Evolutionary conservation across 1,139 yeast species (phyloP).

Genomic region (Yamadazyma triangularis): DNA sequence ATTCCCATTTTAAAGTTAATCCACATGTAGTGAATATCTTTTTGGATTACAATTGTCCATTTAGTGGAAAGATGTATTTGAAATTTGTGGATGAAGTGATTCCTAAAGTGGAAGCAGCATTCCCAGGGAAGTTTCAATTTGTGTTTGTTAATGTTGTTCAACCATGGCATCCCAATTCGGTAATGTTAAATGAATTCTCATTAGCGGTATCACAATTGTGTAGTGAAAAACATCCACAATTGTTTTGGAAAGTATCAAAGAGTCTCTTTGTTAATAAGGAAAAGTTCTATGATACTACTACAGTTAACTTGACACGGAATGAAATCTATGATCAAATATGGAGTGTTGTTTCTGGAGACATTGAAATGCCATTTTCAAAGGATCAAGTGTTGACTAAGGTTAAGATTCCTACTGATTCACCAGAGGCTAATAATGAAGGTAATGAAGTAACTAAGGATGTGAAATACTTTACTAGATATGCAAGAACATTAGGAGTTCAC

Average conservation of each 20-base stretch:
- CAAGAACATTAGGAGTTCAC: conserved; percentile 76
- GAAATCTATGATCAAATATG: conserved; percentile 55
- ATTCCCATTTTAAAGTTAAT: conserved; percentile 17
- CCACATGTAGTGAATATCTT: conserved; percentile 47
- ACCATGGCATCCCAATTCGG: conserved; percentile 83
- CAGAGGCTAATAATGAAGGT: conserved; percentile 45
- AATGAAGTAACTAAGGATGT: conserved; percentile 57
- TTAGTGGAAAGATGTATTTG: conserved; percentile 58
- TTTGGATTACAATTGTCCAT: conserved; percentile 79
- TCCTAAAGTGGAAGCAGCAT: conserved; percentile 45
- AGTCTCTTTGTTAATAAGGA: conserved; percentile 51
- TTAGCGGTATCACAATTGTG: conserved; percentile 60
- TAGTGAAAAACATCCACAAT: conserved; percentile 36
- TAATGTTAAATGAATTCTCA: conserved; percentile 65
- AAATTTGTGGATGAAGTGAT: conserved; percentile 51
- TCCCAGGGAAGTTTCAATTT: conserved; percentile 52
- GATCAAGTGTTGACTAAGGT: conserved; percentile 33
- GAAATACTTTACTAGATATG: conserved; percentile 69
- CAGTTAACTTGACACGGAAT: conserved; percentile 49
- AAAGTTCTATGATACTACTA: conserved; percentile 59
- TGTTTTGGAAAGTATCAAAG: conserved; percentile 61
- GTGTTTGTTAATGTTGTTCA: conserved; percentile 67
- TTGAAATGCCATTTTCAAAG: conserved; percentile 32
- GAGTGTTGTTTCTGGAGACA: conserved; percentile 39
- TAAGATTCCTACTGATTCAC: conserved; percentile 18